Evolutionary conservation across 257 asterid species (phyloP), one percentile per base, ranked within the genome.

Genomic region (Solanum gandarillasii): DNA sequence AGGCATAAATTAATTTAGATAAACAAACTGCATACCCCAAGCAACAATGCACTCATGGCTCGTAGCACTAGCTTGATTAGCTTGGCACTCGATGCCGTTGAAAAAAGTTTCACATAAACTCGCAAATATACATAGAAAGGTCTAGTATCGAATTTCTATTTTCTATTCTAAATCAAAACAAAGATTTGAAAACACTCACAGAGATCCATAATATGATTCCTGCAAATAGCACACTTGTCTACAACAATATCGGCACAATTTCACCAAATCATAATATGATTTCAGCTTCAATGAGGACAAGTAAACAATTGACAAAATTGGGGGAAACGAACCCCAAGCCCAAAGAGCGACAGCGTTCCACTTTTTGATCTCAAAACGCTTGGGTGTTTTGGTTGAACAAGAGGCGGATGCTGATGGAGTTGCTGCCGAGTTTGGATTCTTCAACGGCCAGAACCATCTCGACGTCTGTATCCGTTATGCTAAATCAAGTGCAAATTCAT

Each of bases 311-410:
- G 55, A 25, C 16, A 34, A 16, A 36, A 36, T 21, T 32, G 41
- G 5, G 21, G 27, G 27, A 87, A 73, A 71, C 13, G 68, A 90
- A 95, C 98, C 98, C 98, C 98, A 96, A 86, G 98, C 96, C 98
- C 98, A 94, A 11, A 96, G 98, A 41, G 98, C 87, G 34, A 95
- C 98, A n/a, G 98, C 98, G 90, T 95, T 95, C 98, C 98, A 94
- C 93, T 94, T 94, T 87, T 94, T 94, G 76, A 95, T 91, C 95
- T 95, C 98, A 67, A 94, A 94, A 86, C 94, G 91, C 88, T 95
- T 94, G 5, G 92, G 87, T 87, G 94, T 95, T 90, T 94, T 94
- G 76, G 92, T 38, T 25, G 98, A 89, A 65, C 87, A 91, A 62
- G 94, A 60, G 12, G 89, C 70, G 31, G 92, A 89, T 32, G 86